A percentile compares a stretch with the other conserved stretches of the same genome.
These are phyloP conservation scores for Mucor piriformis DNA, from an alignment of 371 early-diverging fungal genomes.

Conservation along the genomic window DNA sequence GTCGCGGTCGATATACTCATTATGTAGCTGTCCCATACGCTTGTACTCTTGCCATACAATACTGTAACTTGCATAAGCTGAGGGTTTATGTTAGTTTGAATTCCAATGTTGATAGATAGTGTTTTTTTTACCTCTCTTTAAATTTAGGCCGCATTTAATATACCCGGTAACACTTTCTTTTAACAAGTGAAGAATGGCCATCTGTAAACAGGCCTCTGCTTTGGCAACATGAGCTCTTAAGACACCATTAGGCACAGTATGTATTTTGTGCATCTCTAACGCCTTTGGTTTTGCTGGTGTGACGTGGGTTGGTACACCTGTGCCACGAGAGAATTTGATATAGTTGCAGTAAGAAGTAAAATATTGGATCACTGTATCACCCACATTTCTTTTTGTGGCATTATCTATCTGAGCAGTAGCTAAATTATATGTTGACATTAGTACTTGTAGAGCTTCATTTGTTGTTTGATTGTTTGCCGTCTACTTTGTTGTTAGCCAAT, in stretches of 20 bases:
- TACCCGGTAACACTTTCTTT: slow-evolving; percentile 60
- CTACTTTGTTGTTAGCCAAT: slow-evolving; percentile 16
- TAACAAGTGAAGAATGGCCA: slow-evolving; percentile 55
- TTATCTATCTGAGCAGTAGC: slow-evolving; percentile 52
- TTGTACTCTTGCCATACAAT: slow-evolving; percentile 54
- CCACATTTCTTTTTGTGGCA: slow-evolving; percentile 36
- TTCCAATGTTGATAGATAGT: too few species aligned
- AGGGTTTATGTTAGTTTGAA: slow-evolving; percentile 17
- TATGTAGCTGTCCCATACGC: slow-evolving; percentile 38
- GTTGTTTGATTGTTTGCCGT: slow-evolving; percentile 43
- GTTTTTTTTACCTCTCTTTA: slow-evolving; percentile 54
- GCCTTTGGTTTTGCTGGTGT: slow-evolving; percentile 17
- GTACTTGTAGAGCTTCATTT: slow-evolving; percentile 38
- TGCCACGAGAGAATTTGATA: slow-evolving; percentile 21
- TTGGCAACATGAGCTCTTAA: slow-evolving; percentile 60
- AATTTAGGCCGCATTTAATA: slow-evolving; percentile 60
- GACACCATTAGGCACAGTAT: slow-evolving; percentile 51
- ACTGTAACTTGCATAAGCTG: slow-evolving; percentile 48
- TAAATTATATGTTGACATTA: slow-evolving; percentile 38
- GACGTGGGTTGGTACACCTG: slow-evolving; percentile 18
- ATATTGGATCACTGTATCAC: slow-evolving; percentile 20
- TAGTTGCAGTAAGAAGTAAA: slow-evolving; percentile 24
- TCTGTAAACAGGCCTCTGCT: slow-evolving; percentile 61
- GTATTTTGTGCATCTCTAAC: slow-evolving; percentile 24
- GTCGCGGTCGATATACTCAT: slow-evolving; percentile 48